Evolutionary conservation across 2,329 filamentous ascomycete species (phyloP).

Genomic region (Catunica adiposa): DNA sequence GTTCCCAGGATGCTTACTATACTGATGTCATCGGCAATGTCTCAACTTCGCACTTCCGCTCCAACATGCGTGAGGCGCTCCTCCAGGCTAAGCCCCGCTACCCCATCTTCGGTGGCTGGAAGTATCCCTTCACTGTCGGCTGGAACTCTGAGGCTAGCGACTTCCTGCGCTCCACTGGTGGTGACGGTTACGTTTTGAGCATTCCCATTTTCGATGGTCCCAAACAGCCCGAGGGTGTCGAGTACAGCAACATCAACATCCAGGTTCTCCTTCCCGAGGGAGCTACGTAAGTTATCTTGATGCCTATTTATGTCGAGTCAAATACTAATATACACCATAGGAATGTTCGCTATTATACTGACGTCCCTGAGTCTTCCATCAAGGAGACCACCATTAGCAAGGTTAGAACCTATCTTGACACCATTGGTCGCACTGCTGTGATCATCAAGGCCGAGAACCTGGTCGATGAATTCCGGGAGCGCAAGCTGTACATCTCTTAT

Average conservation of each 20-base stretch:
- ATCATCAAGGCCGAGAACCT: constrained; percentile 69
- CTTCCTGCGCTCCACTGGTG: constrained; percentile 51
- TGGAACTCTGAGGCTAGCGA: constrained; percentile 78
- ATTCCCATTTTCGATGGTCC: constrained; percentile 89
- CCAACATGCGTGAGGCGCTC: constrained; percentile 57
- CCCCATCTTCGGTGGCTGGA: constrained; percentile 95
- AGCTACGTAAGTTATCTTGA: constrained; percentile 45
- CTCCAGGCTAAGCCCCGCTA: constrained; percentile 88
- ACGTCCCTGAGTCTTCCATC: constrained; percentile 48
- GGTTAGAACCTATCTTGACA: constrained; percentile 90
- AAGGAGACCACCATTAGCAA: constrained; percentile 40
- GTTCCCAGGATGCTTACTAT: constrained; percentile 80
- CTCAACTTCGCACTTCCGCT: constrained; percentile 77
- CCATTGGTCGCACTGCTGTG: constrained; percentile 68
- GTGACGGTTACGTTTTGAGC: constrained; percentile 66
- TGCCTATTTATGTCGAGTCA: neutral
- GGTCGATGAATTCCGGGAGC: constrained; percentile 76
- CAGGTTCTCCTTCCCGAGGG: constrained; percentile 83
- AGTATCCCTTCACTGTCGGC: constrained; percentile 89
- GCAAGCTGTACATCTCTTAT: constrained; percentile 73
- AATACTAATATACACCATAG: constrained; percentile 27
- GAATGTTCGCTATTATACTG: constrained; percentile 62
- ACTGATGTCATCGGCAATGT: constrained; percentile 94
- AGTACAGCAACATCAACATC: constrained; percentile 67
- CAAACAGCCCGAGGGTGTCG: constrained; percentile 66